Percentiles rank a stretch among this genome's conserved stretches.
phyloP scores from a whole-genome alignment of 1,284 basidiomycete genomes.

The Heterobasidion annosum region DNA sequence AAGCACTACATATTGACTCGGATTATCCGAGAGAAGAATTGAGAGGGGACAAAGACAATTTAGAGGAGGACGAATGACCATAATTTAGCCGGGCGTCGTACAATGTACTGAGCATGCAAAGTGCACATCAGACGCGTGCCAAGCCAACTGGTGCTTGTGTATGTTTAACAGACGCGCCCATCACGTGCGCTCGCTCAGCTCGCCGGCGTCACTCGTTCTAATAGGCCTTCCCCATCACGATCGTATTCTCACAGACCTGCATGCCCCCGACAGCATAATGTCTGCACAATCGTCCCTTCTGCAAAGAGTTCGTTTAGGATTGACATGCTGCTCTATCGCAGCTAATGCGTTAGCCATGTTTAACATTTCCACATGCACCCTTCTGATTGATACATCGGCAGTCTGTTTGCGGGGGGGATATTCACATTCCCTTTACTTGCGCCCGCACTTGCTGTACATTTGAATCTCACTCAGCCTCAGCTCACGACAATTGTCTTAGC shows the following conservation, averaged over 20 bases:
- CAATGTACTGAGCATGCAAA: too few relatives aligned
- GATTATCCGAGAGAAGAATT: too few relatives aligned
- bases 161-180: background rate
- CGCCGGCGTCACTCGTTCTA: background rate
- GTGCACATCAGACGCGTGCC: background rate
- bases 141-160: background rate
- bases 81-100: too few relatives aligned
- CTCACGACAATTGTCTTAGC: constrained; percentile 68
- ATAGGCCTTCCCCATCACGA: background rate
- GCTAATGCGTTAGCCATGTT: constrained; percentile 48
- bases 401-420: constrained; percentile 63
- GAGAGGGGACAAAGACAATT: too few relatives aligned
- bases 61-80: too few relatives aligned
- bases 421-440: constrained; percentile 71
- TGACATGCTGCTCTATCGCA: constrained; percentile 46
- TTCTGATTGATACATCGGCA: constrained; percentile 17
- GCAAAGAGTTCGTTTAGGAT: constrained; percentile 14
- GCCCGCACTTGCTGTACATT: constrained; percentile 43
- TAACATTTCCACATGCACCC: background rate
- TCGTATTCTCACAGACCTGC: background rate
- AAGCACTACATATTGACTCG: too few relatives aligned
- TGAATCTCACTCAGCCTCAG: constrained; percentile 65
- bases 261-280: constrained; percentile 7
- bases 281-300: background rate
- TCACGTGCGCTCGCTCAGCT: background rate